Evolutionary conservation across 805 yeast species (phyloP).

Genomic region (Candida insectorum): DNA sequence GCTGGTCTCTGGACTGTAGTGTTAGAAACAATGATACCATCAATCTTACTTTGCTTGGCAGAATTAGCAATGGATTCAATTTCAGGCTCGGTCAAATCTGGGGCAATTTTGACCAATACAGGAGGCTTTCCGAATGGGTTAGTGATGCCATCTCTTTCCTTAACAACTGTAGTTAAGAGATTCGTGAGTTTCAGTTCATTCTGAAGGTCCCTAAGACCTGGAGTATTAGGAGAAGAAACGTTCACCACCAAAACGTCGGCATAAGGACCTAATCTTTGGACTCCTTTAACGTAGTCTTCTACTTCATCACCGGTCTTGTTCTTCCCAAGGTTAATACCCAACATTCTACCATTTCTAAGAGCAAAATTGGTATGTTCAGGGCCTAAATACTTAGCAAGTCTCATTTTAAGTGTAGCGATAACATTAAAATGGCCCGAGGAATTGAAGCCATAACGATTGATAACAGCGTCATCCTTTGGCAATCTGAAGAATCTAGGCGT

Average conservation of each 20-base stretch:
- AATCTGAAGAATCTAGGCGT: conserved; percentile 86
- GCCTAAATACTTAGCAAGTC: conserved; percentile 47
- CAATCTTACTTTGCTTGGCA: conserved; percentile 72
- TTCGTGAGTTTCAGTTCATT: conserved; percentile 67
- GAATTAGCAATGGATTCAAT: conserved; percentile 78
- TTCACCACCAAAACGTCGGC: conserved; percentile 91
- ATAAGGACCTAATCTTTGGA: conserved; percentile 69
- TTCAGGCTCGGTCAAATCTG: conserved; percentile 81
- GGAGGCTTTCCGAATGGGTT: conserved; percentile 62
- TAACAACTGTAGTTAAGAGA: conserved; percentile 62
- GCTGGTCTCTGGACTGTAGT: conserved; percentile 87
- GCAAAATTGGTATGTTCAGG: conserved; percentile 40
- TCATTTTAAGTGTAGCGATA: conserved; percentile 58
- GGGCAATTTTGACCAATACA: conserved; percentile 86
- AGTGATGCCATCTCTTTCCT: conserved; percentile 50
- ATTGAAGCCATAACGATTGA: conserved; percentile 93
- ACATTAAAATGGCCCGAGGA: conserved; percentile 84
- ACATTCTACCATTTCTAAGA: conserved; percentile 58
- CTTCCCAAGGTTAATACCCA: conserved; percentile 87
- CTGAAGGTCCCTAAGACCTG: conserved; percentile 88
- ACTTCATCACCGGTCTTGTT: conserved; percentile 91
- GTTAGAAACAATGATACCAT: conserved; percentile 90
- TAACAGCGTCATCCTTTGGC: conserved; percentile 82
- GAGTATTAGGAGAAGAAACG: conserved; percentile 95
- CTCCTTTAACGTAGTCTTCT: conserved; percentile 82